Conservation (phyloP, 2,329 filamentous ascomycete species). For the Cladophialophora immunda region DNA sequence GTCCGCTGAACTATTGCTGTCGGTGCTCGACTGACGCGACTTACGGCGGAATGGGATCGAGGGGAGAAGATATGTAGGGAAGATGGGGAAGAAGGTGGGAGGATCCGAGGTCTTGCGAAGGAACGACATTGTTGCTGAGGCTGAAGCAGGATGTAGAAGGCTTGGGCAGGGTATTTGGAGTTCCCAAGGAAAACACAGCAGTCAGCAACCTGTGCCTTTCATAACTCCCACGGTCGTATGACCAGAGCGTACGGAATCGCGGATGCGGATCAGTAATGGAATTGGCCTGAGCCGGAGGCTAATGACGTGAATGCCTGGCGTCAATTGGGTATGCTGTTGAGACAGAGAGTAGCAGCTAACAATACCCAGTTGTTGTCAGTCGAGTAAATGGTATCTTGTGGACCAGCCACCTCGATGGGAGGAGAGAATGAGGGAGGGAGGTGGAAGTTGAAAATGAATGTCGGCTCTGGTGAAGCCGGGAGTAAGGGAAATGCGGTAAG, state of each 20-base stretch:
- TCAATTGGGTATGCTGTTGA: neutral
- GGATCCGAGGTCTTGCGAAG: conserved; percentile 37
- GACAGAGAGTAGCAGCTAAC: neutral
- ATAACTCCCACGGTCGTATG: conserved; percentile 4
- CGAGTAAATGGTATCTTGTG: neutral
- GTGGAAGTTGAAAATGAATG: neutral
- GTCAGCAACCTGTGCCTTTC: conserved; percentile 8
- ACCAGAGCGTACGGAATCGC: conserved; percentile 14
- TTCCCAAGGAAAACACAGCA: neutral
- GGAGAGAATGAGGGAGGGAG: neutral
- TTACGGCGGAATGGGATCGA: conserved; percentile 56
- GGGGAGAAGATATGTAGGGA: conserved; percentile 62
- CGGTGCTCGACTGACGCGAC: conserved; percentile 51
- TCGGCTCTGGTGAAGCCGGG: neutral
- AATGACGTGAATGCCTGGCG: conserved; percentile 8
- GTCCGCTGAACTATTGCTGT: conserved; percentile 47
- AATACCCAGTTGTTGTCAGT: neutral
- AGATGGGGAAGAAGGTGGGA: conserved; percentile 48
- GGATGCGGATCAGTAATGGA: conserved; percentile 32
- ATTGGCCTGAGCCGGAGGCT: neutral
- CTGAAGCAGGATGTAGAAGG: neutral
- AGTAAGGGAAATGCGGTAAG: neutral
- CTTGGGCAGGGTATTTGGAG: neutral
- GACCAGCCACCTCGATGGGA: conserved; percentile 11
- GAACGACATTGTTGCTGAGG: conserved; percentile 34